A percentile compares a stretch with the other conserved stretches of the same genome.
These are phyloP conservation scores for Echeveria elegans DNA, from an alignment of 164 flowering plant species.

Conservation along the genomic window DNA sequence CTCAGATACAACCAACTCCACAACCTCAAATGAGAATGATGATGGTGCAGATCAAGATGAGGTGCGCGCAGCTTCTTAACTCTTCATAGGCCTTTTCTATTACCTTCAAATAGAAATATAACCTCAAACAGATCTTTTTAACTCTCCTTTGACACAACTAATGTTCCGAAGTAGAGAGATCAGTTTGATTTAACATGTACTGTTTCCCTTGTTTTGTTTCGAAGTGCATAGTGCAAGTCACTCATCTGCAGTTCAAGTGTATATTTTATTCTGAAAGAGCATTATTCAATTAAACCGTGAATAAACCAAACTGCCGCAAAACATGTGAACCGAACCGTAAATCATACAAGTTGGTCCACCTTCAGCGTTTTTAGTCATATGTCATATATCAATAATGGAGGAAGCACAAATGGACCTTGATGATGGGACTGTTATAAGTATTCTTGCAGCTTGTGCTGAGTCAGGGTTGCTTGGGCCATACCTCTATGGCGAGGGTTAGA, in stretches of 20 bases:
- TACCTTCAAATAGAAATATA: background rate
- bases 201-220: too few relatives aligned
- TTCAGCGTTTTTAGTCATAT: too few relatives aligned
- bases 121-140: background rate
- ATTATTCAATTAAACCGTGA: too few relatives aligned
- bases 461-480: slow-evolving; percentile 62
- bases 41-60: slow-evolving; percentile 31
- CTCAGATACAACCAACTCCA: slow-evolving; percentile 35
- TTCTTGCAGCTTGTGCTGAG: slow-evolving; percentile 71
- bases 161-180: background rate
- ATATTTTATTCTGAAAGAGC: too few relatives aligned
- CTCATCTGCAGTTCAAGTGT: too few relatives aligned
- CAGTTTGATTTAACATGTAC: too few relatives aligned
- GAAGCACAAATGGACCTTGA: slow-evolving; percentile 36
- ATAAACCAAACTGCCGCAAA: too few relatives aligned
- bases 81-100: background rate
- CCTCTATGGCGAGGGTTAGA: slow-evolving; percentile 28
- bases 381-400: too few relatives aligned
- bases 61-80: slow-evolving; percentile 18
- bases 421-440: slow-evolving; percentile 48
- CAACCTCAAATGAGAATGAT: slow-evolving; percentile 18
- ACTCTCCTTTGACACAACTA: background rate
- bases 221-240: too few relatives aligned
- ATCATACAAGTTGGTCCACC: too few relatives aligned
- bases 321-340: too few relatives aligned